These are phyloP conservation scores for Fusarium hostae DNA, from an alignment of 2,329 filamentous ascomycete species.

Conservation along the genomic window DNA sequence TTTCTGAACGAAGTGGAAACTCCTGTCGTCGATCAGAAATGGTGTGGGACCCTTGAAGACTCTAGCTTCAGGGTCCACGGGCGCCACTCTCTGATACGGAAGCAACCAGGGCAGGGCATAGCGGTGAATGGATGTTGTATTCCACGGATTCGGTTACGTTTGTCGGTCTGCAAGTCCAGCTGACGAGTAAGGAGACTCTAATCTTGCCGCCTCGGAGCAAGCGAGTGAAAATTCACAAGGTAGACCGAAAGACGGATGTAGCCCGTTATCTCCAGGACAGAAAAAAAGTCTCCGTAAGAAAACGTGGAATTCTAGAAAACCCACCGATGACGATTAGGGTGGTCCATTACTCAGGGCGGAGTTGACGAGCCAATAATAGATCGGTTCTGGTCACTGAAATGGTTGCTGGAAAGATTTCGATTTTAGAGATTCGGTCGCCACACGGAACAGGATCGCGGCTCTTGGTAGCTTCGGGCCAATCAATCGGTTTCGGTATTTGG, in stretches of 20 bases:
- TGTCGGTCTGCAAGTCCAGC: constrained; percentile 16
- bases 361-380: constrained; percentile 17
- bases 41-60: constrained; percentile 16
- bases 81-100: constrained; percentile 30
- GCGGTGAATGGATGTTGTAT: constrained; percentile 30
- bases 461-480: constrained; percentile 1
- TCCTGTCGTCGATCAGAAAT: constrained; percentile 18
- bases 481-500: background rate
- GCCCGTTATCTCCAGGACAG: constrained; percentile 9
- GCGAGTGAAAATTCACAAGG: background rate
- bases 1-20: constrained; percentile 32
- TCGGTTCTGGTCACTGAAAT: background rate
- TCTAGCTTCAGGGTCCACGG: constrained; percentile 40
- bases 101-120: constrained; percentile 29
- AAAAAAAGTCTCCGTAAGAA: background rate
- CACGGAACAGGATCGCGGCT: constrained; percentile 1
- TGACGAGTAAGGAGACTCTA: background rate
- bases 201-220: constrained; percentile 5
- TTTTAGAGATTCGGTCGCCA: constrained; percentile 24
- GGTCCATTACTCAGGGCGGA: constrained; percentile 29
- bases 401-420: background rate
- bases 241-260: constrained; percentile 1
- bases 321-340: constrained; percentile 30
- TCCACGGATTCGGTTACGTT: constrained; percentile 13
- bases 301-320: constrained; percentile 29